Evolutionary conservation across 768 basidiomycete species (phyloP), one percentile per base, ranked within the genome.

Genomic region (Podaxis sp.): DNA sequence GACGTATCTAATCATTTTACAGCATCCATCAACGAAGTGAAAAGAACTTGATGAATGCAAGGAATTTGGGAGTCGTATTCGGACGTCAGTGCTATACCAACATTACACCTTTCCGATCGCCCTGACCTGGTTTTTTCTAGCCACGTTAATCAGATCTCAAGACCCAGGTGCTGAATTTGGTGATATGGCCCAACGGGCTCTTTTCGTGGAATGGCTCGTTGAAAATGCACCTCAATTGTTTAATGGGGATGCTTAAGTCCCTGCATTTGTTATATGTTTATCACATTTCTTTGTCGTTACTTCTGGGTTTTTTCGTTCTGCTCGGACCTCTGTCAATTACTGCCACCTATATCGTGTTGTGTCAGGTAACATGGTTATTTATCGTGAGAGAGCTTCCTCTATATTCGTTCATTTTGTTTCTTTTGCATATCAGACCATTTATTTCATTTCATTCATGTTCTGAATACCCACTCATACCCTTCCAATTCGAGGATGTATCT

Each of bases 181-280:
- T 69, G 96, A 99, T 74, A 99, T 99, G 93, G 96, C 93, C 7
- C 93, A 94, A 58, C 98, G 96, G 76, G 93, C 96, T 5, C 83
- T 95, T 63, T 87, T 90, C 69, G 82, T 99, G 56, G 95, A 97
- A 74, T 97, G 95, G 91, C 85, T 98, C 66, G 87, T 99, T 64
- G 95, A 98, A 72, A 90, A 96, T 71, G 93, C 93, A 12, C 82
- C 80, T 44, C 73, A 74, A 26, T 77, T 91, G 68, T 85, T 84
- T 70, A 73, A 74, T 56, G 66, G 60, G 56, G 69, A 61, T 37
- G 64, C 67, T 61, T 69, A 60, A 62, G 66, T 61, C 40, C 61
- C 60, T 38, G 59, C 60, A 56, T 66, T 68, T 70, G n/a, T 50
- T 60, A 68, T 66, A 68, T 66, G 56, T 65, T 66, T 66, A 65